Evolutionary conservation across 208 protist genomes (phyloP).

Genomic region (Leishmania major): DNA sequence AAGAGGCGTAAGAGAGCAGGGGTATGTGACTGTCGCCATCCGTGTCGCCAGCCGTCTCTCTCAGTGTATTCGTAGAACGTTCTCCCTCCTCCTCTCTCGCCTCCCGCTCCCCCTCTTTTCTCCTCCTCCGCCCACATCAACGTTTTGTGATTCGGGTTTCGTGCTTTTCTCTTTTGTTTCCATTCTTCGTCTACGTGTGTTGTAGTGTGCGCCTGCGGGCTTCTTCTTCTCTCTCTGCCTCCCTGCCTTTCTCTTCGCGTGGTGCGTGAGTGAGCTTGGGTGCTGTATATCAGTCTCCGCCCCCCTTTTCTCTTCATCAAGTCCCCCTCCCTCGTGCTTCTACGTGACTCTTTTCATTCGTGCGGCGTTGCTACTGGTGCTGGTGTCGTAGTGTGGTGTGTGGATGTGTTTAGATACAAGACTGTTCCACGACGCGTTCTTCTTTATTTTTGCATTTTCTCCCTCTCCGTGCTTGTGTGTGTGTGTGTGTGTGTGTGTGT

Average conservation of each 20-base stretch:
- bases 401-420: too few species aligned
- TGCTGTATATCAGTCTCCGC: too few species aligned
- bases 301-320: too few species aligned
- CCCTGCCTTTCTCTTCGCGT: too few species aligned
- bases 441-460: too few species aligned
- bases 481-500: not conserved
- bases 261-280: too few species aligned
- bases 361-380: too few species aligned
- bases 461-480: not conserved
- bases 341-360: too few species aligned
- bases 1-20: not conserved
- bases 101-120: not conserved
- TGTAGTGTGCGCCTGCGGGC: not conserved
- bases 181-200: not conserved
- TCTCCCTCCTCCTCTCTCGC: not conserved
- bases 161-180: not conserved
- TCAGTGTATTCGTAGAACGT: conserved; percentile 1
- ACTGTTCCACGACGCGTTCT: too few species aligned
- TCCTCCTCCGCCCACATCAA: not conserved
- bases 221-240: not conserved
- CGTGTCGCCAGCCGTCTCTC: not conserved
- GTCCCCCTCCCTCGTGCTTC: too few species aligned
- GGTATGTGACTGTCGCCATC: not conserved
- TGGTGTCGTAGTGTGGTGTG: too few species aligned
- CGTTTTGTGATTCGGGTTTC: conserved; percentile 9